Percentiles rank a stretch among this genome's conserved stretches.
These are phyloP conservation scores for Botrytis tulipae DNA, from an alignment of 2,329 filamentous ascomycete genomes.

Conservation along the genomic window DNA sequence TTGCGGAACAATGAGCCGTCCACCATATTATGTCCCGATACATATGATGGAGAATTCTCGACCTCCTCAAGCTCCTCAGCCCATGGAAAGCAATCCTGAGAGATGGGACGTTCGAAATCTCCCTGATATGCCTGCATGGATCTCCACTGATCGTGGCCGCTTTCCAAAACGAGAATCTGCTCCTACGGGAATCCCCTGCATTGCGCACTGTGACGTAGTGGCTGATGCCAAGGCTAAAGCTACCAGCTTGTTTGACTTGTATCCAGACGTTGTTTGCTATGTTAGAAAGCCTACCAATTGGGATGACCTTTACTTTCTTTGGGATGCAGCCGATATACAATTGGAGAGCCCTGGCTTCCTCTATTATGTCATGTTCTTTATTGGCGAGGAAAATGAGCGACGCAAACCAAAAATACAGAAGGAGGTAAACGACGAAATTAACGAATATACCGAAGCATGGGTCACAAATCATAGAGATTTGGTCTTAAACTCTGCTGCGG, in stretches of 20 bases:
- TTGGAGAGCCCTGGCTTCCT: slow-evolving; percentile 36
- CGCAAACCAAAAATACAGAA: background rate
- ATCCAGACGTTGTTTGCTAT: slow-evolving; percentile 15
- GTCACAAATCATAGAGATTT: slow-evolving; percentile 2
- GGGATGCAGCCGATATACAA: slow-evolving; percentile 38
- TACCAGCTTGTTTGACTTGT: slow-evolving; percentile 16
- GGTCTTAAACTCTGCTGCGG: background rate
- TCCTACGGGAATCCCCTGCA: slow-evolving; percentile 8
- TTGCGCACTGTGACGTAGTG: slow-evolving; percentile 23
- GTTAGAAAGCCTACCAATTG: slow-evolving; percentile 25
- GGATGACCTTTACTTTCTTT: slow-evolving; percentile 37
- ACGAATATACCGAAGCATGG: slow-evolving; percentile 28
- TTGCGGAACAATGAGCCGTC: background rate
- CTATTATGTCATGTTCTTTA: slow-evolving; percentile 33
- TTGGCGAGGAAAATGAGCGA: slow-evolving; percentile 25
- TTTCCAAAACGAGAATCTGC: slow-evolving; percentile 21
- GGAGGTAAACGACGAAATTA: slow-evolving; percentile 18
- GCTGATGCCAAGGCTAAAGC: slow-evolving; percentile 23
- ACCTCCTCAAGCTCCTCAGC: background rate
- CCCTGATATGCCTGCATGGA: slow-evolving; percentile 22
- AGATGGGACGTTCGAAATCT: slow-evolving; percentile 15
- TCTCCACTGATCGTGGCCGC: slow-evolving; percentile 29
- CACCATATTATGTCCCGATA: background rate
- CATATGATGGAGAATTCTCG: background rate
- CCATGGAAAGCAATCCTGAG: background rate